Base-by-base conservation (phyloP, 1,284 basidiomycete species). In the Agroathelia rolfsii region DNA sequence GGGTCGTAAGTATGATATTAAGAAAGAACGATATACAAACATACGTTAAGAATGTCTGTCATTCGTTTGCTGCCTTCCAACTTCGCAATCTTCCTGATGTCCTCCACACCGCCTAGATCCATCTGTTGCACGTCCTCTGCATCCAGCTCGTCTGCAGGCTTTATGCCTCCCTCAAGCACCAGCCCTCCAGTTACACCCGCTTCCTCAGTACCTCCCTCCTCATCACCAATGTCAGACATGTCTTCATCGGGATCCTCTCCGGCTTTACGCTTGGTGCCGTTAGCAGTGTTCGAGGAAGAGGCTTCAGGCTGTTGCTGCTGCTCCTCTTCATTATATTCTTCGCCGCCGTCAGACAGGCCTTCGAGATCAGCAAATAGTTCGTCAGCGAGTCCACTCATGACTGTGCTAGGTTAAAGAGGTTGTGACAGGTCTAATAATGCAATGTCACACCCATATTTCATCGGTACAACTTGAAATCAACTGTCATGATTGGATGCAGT, bases 81-180 rank as follows among this genome's bases (percentile, higher is more conserved):
- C 53, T 85, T 89, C 3, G 93, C 89, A 30, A 98, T 77, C 44
- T 79, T 85, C 35, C 66, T 62, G 11, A 97, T 86, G 54, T 93
- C 87, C 46, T 82, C 80, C 20, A 96, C 72, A 21, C 60, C 66
- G 6, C 76, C 75, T 26, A 98, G 61, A 48, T 97, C 87, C 79
- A 95, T 92, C 45, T 76, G 72, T 50, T 93, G 81, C 18, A 97
- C 93, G 36, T 93, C 89, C 42, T 92, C 90, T 23, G 70, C 77
- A 52, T 95, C 89, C 26, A 97, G 64, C 57, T 97, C 92, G 16
- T 95, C 92, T 6, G 93, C 86, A 6, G 94, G 94, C 43, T 76
- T 76, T 3, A 94, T 67, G 4, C 94, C 94, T 4, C 92, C 93
- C 44, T 88, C 80, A 0, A 93, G 72, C 1, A 96, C 77, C n/a